phyloP scores from a whole-genome alignment of 1,139 yeast species.

The Candida buenavistaensis region DNA sequence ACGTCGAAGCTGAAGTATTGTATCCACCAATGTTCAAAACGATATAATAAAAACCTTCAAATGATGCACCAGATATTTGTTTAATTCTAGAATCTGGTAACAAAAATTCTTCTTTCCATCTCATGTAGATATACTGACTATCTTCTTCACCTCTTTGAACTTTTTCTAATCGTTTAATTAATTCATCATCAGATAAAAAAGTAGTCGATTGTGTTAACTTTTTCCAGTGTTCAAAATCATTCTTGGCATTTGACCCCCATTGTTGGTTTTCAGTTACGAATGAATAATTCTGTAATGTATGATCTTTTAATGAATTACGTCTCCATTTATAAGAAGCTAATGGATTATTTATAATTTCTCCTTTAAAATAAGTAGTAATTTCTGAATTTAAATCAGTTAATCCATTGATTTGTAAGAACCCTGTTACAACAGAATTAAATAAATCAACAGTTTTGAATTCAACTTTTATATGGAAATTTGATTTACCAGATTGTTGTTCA shows the following conservation, averaged over 20 bases:
- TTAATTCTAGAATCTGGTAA: slow-evolving; percentile 77
- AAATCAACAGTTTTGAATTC: slow-evolving; percentile 71
- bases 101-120: slow-evolving; percentile 91
- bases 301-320: slow-evolving; percentile 1
- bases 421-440: slow-evolving; percentile 61
- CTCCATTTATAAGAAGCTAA: slow-evolving; percentile 15
- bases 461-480: slow-evolving; percentile 69
- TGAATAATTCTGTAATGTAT: slow-evolving; percentile 26
- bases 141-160: slow-evolving; percentile 34
- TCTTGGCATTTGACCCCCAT: slow-evolving; percentile 66
- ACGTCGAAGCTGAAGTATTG: slow-evolving; percentile 4
- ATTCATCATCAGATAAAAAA: slow-evolving; percentile 23
- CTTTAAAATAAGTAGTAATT: slow-evolving; percentile 83
- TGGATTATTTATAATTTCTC: slow-evolving; percentile 74
- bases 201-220: slow-evolving; percentile 54
- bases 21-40: slow-evolving; percentile 69
- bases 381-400: slow-evolving; percentile 75
- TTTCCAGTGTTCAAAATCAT: slow-evolving; percentile 86
- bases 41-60: slow-evolving; percentile 89
- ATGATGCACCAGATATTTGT: slow-evolving; percentile 76
- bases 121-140: slow-evolving; percentile 66
- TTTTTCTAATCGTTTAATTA: slow-evolving; percentile 25
- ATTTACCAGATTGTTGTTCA: slow-evolving; percentile 70
- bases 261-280: slow-evolving; percentile 41
- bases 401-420: slow-evolving; percentile 78